A percentile compares a stretch with the other conserved stretches of the same genome.
Evolutionary conservation across 495 filamentous ascomycete species (phyloP).

Genomic region (Hyaloscypha finlandica): DNA sequence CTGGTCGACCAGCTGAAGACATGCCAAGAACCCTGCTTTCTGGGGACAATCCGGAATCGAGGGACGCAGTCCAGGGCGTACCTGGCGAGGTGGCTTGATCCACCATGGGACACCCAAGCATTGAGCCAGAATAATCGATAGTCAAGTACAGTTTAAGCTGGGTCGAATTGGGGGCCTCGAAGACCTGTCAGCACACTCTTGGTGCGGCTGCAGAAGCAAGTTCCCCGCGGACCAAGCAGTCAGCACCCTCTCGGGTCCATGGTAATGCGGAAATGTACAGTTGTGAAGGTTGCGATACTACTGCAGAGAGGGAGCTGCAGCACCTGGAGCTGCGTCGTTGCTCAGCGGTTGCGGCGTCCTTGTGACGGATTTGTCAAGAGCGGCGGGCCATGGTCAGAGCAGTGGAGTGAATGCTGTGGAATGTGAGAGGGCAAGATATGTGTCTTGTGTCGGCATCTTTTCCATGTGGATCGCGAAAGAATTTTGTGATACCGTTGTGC

Average conservation of each 20-base stretch:
- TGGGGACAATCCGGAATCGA: background rate
- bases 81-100: background rate
- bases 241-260: background rate
- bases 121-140: background rate
- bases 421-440: background rate
- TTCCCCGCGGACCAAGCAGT: background rate
- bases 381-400: background rate
- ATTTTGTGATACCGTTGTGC: background rate
- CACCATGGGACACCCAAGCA: background rate
- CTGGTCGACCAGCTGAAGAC: background rate
- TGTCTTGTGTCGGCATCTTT: background rate
- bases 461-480: background rate
- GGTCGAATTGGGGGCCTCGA: background rate
- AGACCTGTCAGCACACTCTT: background rate
- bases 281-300: background rate
- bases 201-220: background rate
- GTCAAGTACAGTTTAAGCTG: background rate
- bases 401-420: constrained; percentile 6
- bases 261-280: background rate
- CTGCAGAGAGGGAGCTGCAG: background rate
- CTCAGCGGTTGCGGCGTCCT: constrained; percentile 10
- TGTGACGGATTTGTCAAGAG: constrained; percentile 2
- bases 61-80: background rate
- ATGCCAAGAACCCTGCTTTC: background rate
- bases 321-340: background rate